A percentile compares a stretch with the other conserved stretches of the same genome.
These are phyloP conservation scores for Sanguinoderma infundibulare DNA, from an alignment of 1,284 basidiomycete species.

Conservation along the genomic window DNA sequence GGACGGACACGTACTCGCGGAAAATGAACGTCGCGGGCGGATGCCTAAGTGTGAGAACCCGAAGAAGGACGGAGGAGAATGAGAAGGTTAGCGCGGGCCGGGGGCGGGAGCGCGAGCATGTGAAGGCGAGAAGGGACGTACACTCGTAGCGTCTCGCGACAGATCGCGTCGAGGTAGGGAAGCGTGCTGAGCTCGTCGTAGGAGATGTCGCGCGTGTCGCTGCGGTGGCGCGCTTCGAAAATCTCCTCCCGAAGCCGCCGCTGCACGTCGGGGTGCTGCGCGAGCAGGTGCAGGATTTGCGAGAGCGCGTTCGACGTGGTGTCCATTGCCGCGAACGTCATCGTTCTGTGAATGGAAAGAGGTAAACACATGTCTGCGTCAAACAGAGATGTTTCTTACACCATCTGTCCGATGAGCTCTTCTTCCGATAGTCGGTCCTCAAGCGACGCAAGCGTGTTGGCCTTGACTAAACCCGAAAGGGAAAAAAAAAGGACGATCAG, in stretches of 20 bases:
- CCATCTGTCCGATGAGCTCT: slow-evolving; percentile 31
- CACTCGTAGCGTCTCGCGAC: slow-evolving; percentile 39
- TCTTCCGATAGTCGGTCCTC: slow-evolving; percentile 35
- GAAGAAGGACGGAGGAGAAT: not conserved
- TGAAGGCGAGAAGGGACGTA: slow-evolving; percentile 11
- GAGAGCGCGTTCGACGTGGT: slow-evolving; percentile 35
- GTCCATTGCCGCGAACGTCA: slow-evolving; percentile 37
- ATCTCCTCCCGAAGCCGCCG: slow-evolving; percentile 33
- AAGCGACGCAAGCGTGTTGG: slow-evolving; percentile 33
- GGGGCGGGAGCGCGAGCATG: not conserved
- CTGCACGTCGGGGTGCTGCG: slow-evolving; percentile 23
- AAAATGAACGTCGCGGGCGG: slow-evolving; percentile 27
- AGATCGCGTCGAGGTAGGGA: slow-evolving; percentile 40
- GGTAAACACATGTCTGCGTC: slow-evolving; percentile 4
- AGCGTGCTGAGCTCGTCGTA: slow-evolving; percentile 38
- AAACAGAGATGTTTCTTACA: slow-evolving; percentile 16
- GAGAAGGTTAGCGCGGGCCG: slow-evolving; percentile 7
- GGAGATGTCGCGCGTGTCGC: slow-evolving; percentile 28
- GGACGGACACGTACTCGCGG: slow-evolving; percentile 24
- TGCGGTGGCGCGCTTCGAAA: slow-evolving; percentile 18
- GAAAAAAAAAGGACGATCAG: slow-evolving; percentile 6
- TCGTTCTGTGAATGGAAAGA: slow-evolving; percentile 22
- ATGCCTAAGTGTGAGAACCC: slow-evolving; percentile 17
- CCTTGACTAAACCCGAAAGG: slow-evolving; percentile 31
- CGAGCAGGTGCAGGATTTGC: slow-evolving; percentile 35